Percentiles rank a stretch among this genome's conserved stretches.
phyloP scores from a whole-genome alignment of 352 stramenopile species.

The Phytophthora tentaculata region DNA sequence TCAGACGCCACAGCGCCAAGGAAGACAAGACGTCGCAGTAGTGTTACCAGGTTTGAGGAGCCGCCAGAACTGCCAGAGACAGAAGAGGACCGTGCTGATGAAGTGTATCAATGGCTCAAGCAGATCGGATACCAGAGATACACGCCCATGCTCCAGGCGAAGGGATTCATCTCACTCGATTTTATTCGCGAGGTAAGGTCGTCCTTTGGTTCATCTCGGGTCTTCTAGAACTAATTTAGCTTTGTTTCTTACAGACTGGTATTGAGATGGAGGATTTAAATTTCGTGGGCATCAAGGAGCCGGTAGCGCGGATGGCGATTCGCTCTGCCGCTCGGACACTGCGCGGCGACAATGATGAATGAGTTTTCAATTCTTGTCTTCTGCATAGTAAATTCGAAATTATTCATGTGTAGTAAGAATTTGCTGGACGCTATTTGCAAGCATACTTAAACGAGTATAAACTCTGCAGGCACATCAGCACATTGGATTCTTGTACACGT shows the following conservation, averaged over 20 bases:
- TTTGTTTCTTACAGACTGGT: conserved; percentile 61
- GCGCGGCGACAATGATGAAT: conserved; percentile 52
- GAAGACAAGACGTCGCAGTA: conserved; percentile 38
- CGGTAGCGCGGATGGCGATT: conserved; percentile 62
- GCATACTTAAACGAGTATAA: too few species aligned
- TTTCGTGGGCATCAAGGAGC: conserved; percentile 84
- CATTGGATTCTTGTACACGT: too few species aligned
- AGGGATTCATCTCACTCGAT: conserved; percentile 80
- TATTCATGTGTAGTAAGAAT: too few species aligned
- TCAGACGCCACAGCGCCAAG: conserved; percentile 24
- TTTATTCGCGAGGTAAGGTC: conserved; percentile 83
- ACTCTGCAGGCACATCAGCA: too few species aligned
- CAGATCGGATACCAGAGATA: conserved; percentile 63
- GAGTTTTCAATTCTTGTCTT: conserved; percentile 20
- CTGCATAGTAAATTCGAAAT: too few species aligned
- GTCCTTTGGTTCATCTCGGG: too few species aligned
- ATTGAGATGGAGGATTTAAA: conserved; percentile 89
- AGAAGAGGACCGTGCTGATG: conserved; percentile 58
- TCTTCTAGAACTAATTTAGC: conserved; percentile 15
- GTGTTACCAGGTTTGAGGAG: conserved; percentile 37
- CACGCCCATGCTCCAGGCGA: conserved; percentile 71
- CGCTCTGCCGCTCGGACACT: conserved; percentile 62
- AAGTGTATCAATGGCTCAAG: conserved; percentile 82
- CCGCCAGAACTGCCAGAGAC: conserved; percentile 42
- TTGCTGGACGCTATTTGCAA: too few species aligned